Evolutionary conservation across 306 rosid species (phyloP).

Genomic region (Begonia masoniana): DNA sequence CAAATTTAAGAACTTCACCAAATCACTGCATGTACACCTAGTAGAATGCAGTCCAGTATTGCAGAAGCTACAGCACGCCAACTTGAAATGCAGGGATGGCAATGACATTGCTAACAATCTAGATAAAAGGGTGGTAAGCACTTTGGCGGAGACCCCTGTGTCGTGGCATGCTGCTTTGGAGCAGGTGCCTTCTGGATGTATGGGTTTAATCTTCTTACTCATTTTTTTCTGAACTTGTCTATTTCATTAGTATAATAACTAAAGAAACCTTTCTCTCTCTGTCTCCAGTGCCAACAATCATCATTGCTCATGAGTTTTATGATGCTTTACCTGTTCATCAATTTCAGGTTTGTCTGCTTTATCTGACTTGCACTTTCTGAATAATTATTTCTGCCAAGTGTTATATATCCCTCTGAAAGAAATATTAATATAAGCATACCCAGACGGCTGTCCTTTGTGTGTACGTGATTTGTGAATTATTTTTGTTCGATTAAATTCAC

Average conservation of each 20-base stretch:
- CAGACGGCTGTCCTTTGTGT: too few relatives aligned
- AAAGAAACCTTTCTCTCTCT: constrained; percentile 5
- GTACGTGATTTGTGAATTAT: too few relatives aligned
- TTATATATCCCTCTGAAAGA: too few relatives aligned
- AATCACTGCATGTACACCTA: constrained; percentile 63
- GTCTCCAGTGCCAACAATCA: constrained; percentile 63
- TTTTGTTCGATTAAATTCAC: too few relatives aligned
- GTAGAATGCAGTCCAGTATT: constrained; percentile 90
- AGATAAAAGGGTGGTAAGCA: constrained; percentile 38
- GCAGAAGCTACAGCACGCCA: constrained; percentile 69
- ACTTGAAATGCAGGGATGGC: constrained; percentile 52
- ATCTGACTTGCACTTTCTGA: neutral
- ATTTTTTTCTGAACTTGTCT: too few relatives aligned
- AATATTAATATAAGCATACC: too few relatives aligned
- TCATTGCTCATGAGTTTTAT: constrained; percentile 84
- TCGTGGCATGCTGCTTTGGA: constrained; percentile 89
- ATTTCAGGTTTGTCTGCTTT: constrained; percentile 54
- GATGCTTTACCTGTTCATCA: constrained; percentile 96
- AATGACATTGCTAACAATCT: constrained; percentile 26
- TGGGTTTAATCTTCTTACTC: constrained; percentile 9
- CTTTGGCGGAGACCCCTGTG: constrained; percentile 60
- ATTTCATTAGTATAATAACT: neutral
- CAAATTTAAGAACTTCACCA: constrained; percentile 48
- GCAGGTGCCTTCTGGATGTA: constrained; percentile 89
- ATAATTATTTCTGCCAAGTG: too few relatives aligned